Percentiles rank a stretch among this genome's conserved stretches.
phyloP scores from a whole-genome alignment of 345 rosid species.

The Lepidium aucheri region DNA sequence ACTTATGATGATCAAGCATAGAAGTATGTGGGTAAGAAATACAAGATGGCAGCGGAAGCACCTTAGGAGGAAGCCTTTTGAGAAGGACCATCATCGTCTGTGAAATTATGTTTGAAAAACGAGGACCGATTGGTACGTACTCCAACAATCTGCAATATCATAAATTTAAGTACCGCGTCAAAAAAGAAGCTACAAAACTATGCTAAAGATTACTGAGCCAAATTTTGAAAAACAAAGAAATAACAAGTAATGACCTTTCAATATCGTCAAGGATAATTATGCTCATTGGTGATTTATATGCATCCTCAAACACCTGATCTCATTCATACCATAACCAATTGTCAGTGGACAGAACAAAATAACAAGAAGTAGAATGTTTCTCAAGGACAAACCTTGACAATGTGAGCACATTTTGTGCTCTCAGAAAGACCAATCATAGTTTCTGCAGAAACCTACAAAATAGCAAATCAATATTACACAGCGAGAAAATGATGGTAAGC shows the following conservation, averaged over 20 bases:
- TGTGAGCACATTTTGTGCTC: slow-evolving; percentile 93
- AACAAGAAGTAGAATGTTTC: not conserved
- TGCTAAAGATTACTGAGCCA: not conserved
- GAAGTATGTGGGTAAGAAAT: not conserved
- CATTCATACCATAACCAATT: slow-evolving; percentile 4
- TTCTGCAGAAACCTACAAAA: slow-evolving; percentile 80
- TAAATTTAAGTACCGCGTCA: not conserved
- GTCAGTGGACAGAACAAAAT: not conserved
- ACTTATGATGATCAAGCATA: not conserved
- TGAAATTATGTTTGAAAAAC: slow-evolving; percentile 83
- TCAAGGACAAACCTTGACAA: slow-evolving; percentile 66
- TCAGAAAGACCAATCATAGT: slow-evolving; percentile 93
- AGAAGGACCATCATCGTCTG: slow-evolving; percentile 91
- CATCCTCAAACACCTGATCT: slow-evolving; percentile 91
- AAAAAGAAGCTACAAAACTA: not conserved
- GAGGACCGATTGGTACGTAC: slow-evolving; percentile 94
- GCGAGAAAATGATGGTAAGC: not conserved
- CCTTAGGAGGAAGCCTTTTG: slow-evolving; percentile 96
- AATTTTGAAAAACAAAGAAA: not conserved
- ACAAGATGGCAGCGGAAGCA: slow-evolving; percentile 13
- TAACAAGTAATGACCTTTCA: slow-evolving; percentile 56
- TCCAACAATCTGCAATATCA: slow-evolving; percentile 67
- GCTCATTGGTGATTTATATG: slow-evolving; percentile 95
- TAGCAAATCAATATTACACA: slow-evolving; percentile 3
- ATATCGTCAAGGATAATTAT: slow-evolving; percentile 92